phyloP scores from a whole-genome alignment of 2,329 filamentous ascomycete species.

The Plenodomus lindquistii region DNA sequence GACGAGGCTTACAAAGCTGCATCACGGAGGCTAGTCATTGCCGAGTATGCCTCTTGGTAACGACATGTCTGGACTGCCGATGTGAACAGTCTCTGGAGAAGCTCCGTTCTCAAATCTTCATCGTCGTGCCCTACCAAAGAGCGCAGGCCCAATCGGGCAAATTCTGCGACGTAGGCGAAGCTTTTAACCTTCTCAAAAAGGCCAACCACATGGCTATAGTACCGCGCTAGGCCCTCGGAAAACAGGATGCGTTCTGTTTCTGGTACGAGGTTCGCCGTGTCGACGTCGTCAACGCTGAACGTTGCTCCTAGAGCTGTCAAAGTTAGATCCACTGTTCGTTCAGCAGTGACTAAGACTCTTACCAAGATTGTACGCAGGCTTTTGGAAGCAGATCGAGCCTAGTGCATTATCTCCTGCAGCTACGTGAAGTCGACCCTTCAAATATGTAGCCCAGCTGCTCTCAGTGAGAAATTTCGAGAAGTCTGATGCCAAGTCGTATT shows the following conservation, averaged over 20 bases:
- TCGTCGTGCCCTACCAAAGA: conserved; percentile 33
- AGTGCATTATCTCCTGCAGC: conserved; percentile 72
- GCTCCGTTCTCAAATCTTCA: conserved; percentile 45
- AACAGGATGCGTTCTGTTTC: conserved; percentile 71
- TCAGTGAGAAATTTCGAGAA: conserved; percentile 68
- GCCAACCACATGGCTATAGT: conserved; percentile 82
- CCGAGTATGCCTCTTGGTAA: conserved; percentile 81
- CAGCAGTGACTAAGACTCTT: conserved; percentile 42
- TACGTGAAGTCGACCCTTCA: conserved; percentile 80
- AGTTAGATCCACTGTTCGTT: conserved; percentile 15
- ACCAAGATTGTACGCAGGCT: conserved; percentile 82
- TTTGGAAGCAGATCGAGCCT: conserved; percentile 77
- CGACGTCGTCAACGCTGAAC: conserved; percentile 43
- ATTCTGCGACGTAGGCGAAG: conserved; percentile 81
- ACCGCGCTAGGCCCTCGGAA: conserved; percentile 75
- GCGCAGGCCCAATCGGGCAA: conserved; percentile 70
- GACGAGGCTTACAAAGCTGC: conserved; percentile 57
- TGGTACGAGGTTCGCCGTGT: conserved; percentile 65
- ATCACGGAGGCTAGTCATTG: conserved; percentile 73
- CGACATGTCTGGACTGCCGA: conserved; percentile 77
- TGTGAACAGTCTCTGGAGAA: conserved; percentile 82
- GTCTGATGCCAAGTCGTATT: conserved; percentile 58
- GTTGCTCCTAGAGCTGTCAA: conserved; percentile 33
- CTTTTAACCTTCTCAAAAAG: conserved; percentile 79
- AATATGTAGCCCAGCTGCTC: conserved; percentile 69